phyloP scores from a whole-genome alignment of 768 basidiomycete genomes.

The Gelatoporia subvermispora region DNA sequence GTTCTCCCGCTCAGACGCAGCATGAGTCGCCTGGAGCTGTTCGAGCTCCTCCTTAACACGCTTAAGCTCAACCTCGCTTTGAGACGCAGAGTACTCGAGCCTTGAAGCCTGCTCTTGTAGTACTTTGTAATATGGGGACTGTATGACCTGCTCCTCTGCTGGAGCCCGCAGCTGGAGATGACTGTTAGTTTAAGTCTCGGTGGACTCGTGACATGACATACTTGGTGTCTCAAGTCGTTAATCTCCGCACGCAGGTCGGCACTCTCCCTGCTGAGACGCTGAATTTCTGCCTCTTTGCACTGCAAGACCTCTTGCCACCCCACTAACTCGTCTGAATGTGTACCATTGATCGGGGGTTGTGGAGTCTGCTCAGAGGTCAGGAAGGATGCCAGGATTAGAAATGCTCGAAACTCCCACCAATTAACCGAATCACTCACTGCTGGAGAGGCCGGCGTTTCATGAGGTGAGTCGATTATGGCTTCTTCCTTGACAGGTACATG shows the following conservation, averaged over 20 bases:
- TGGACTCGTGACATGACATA: constrained; percentile 21
- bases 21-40: constrained; percentile 26
- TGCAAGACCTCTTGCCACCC: constrained; percentile 39
- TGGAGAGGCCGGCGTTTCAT: constrained; percentile 55
- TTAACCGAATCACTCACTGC: constrained; percentile 67
- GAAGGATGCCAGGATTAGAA: constrained; percentile 32
- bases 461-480: constrained; percentile 40
- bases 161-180: constrained; percentile 24
- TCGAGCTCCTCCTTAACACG: constrained; percentile 43
- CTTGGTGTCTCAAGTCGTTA: constrained; percentile 40
- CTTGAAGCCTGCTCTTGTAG: constrained; percentile 50
- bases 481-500: constrained; percentile 19
- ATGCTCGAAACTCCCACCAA: constrained; percentile 57
- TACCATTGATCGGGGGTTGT: constrained; percentile 34
- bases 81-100: constrained; percentile 38
- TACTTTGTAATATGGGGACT: constrained; percentile 49
- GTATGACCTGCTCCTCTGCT: constrained; percentile 40
- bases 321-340: constrained; percentile 30
- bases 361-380: constrained; percentile 44
- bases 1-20: not conserved
- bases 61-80: constrained; percentile 33
- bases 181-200: not conserved
- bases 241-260: constrained; percentile 42
- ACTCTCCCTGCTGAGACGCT: constrained; percentile 43
- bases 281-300: constrained; percentile 36